Evolutionary conservation across 257 asterid species (phyloP).

Genomic region (Solanum tacnaense): DNA sequence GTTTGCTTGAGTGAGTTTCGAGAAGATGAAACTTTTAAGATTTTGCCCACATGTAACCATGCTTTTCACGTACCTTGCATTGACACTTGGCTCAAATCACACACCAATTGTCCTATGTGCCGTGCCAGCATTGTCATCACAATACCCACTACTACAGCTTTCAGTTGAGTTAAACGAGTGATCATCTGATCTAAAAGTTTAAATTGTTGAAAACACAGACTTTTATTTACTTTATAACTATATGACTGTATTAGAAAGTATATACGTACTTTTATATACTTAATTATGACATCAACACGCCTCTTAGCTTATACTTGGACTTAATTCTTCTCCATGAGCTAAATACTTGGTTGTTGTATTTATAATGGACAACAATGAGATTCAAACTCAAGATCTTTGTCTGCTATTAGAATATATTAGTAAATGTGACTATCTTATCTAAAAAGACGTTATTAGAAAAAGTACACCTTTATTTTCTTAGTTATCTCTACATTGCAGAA

Average conservation of each 20-base stretch:
- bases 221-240: neutral
- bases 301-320: neutral
- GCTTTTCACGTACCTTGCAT: constrained; percentile 75
- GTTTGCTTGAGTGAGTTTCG: constrained; percentile 68
- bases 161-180: neutral
- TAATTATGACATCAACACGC: no score
- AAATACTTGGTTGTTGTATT: neutral
- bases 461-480: neutral
- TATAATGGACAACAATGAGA: neutral
- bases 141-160: neutral
- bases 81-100: constrained; percentile 74
- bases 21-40: constrained; percentile 48
- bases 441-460: neutral
- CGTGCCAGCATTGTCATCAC: constrained; percentile 26
- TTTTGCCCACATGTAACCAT: constrained; percentile 70
- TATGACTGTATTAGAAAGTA: neutral
- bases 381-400: neutral
- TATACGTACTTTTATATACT: neutral
- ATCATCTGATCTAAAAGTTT: neutral
- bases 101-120: constrained; percentile 77
- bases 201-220: neutral
- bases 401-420: neutral
- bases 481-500: neutral
- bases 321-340: neutral
- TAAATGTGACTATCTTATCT: neutral